These are phyloP conservation scores for Colletotrichum falcatum DNA, from an alignment of 2,329 filamentous ascomycete genomes.

Conservation along the genomic window DNA sequence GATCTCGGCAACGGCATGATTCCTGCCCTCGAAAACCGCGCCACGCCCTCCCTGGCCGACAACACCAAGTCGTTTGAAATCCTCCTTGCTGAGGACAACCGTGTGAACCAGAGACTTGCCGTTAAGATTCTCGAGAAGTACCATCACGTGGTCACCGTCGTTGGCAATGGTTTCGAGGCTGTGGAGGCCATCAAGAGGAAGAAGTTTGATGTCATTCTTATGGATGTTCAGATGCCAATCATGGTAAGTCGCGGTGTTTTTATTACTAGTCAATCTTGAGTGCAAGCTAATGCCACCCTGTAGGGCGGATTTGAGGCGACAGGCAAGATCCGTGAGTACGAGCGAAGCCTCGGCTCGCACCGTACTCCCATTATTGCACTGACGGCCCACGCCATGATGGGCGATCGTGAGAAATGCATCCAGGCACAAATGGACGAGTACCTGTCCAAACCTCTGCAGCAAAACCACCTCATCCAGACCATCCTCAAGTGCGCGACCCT, in stretches of 20 bases:
- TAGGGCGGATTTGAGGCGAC: constrained; percentile 97
- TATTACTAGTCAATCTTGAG: constrained; percentile 26
- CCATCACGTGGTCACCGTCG: constrained; percentile 91
- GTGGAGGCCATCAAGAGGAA: constrained; percentile 92
- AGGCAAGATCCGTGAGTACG: constrained; percentile 95
- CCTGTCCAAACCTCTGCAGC: constrained; percentile 94
- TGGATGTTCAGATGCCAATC: constrained; percentile 99
- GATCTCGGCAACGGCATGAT: constrained; percentile 97
- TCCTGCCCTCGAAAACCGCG: constrained; percentile 91
- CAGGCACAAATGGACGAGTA: constrained; percentile 99
- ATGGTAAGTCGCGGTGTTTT: constrained; percentile 73
- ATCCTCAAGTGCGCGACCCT: constrained; percentile 97
- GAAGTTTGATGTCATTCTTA: constrained; percentile 95
- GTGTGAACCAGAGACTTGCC: constrained; percentile 94
- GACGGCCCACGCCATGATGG: constrained; percentile 98
- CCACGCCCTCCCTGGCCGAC: constrained; percentile 90
- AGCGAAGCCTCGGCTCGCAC: constrained; percentile 81
- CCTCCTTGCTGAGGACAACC: constrained; percentile 94
- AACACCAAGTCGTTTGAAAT: constrained; percentile 97
- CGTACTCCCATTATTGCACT: constrained; percentile 96
- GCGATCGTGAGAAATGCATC: constrained; percentile 97
- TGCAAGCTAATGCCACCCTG: constrained; percentile 38
- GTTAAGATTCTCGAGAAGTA: constrained; percentile 99
- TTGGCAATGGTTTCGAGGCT: constrained; percentile 94
- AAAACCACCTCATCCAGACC: constrained; percentile 97